These are phyloP conservation scores for Chlorella ohadii DNA, from an alignment of 139 green algal genomes.

Conservation along the genomic window DNA sequence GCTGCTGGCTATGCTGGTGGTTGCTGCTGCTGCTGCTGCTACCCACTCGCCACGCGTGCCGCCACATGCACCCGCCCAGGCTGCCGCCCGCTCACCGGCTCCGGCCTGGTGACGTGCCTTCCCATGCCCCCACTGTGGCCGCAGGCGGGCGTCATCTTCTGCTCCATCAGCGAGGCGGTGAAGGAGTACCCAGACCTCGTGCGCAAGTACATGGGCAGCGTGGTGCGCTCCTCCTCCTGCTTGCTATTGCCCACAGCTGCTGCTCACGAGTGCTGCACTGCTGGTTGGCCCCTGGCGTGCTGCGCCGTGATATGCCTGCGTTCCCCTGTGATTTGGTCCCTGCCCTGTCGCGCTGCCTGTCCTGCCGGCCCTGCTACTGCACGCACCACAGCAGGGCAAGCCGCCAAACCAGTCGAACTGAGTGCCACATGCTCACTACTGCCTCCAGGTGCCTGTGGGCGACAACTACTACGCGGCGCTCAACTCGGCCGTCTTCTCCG, in stretches of 20 bases:
- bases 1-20: not conserved
- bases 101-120: not conserved
- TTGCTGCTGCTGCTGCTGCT: not conserved
- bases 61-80: no score
- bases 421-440: no score
- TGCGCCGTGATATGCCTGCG: no score
- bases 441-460: conserved; percentile 81
- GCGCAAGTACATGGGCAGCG: conserved; percentile 89
- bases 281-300: no score
- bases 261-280: not conserved
- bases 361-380: no score
- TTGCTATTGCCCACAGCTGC: not conserved
- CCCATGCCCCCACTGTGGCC: not conserved
- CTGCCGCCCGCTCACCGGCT: no score
- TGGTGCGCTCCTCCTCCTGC: conserved; percentile 60
- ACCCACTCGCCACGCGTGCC: no score
- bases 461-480: conserved; percentile 99
- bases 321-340: no score
- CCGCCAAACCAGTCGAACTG: no score
- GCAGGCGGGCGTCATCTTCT: conserved; percentile 95
- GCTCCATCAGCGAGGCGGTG: conserved; percentile 95
- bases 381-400: no score
- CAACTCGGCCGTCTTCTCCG: conserved; percentile 97
- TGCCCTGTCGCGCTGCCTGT: no score
- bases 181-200: conserved; percentile 97